phyloP scores from a whole-genome alignment of 2,329 filamentous ascomycete species.

The Parafenestella ontariensis region DNA sequence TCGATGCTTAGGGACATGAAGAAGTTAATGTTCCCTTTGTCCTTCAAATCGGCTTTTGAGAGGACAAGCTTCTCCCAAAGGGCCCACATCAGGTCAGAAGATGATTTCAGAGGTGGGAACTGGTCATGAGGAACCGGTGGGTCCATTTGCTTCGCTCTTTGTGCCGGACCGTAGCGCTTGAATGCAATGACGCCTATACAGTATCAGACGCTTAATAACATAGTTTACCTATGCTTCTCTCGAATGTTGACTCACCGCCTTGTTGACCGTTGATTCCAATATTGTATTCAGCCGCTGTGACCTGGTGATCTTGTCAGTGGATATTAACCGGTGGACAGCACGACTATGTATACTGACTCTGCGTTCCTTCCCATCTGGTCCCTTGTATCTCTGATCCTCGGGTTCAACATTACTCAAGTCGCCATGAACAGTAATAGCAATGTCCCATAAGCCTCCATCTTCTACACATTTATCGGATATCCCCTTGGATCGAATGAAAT shows the following conservation, averaged over 20 bases:
- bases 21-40: conserved; percentile 1
- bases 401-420: not conserved
- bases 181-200: not conserved
- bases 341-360: not conserved
- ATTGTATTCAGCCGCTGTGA: not conserved
- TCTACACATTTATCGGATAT: not conserved
- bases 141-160: not conserved
- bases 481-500: not conserved
- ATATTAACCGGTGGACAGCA: not conserved
- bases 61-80: not conserved
- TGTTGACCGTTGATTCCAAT: not conserved
- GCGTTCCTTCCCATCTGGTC: not conserved
- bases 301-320: not conserved
- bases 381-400: not conserved
- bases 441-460: not conserved
- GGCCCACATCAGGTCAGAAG: conserved; percentile 3
- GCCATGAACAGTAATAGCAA: not conserved
- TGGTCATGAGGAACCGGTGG: not conserved
- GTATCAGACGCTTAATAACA: not conserved
- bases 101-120: not conserved
- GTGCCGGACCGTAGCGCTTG: not conserved
- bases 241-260: not conserved
- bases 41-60: not conserved
- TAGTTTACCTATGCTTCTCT: not conserved
- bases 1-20: conserved; percentile 1